Conservation (phyloP, 2,329 filamentous ascomycete species). For the Raffaelea albimanens region DNA sequence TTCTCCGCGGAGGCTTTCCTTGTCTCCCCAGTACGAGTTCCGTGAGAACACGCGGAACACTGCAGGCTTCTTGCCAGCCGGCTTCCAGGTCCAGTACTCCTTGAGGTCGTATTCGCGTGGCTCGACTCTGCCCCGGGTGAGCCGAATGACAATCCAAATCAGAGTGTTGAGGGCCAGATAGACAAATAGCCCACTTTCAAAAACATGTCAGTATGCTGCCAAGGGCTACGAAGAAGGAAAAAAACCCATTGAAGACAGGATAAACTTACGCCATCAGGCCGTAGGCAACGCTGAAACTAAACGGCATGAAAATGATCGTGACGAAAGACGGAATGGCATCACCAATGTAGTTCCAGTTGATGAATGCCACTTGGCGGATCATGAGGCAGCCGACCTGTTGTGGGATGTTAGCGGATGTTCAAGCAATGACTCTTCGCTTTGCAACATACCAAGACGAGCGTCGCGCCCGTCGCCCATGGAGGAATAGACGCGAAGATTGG, state of each 20-base stretch:
- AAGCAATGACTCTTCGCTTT: no score
- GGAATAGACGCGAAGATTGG: constrained; percentile 70
- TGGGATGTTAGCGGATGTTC: neutral
- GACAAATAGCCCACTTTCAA: constrained; percentile 40
- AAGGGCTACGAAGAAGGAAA: neutral
- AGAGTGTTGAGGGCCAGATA: constrained; percentile 39
- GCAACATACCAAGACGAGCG: constrained; percentile 51
- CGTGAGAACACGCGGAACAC: constrained; percentile 28
- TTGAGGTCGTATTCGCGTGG: constrained; percentile 44
- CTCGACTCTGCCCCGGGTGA: constrained; percentile 32
- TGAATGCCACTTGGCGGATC: constrained; percentile 63
- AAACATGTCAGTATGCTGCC: neutral
- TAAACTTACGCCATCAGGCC: constrained; percentile 58
- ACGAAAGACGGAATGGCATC: constrained; percentile 69
- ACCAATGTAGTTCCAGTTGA: constrained; percentile 70
- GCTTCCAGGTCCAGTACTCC: constrained; percentile 47
- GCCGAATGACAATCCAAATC: constrained; percentile 33
- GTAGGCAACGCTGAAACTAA: constrained; percentile 71
- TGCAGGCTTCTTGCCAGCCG: constrained; percentile 36
- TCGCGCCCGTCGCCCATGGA: constrained; percentile 68
- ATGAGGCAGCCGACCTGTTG: constrained; percentile 62
- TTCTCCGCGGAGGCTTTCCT: constrained; percentile 10
- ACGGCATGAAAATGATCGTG: constrained; percentile 66
- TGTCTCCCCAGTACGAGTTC: constrained; percentile 17
- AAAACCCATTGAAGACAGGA: neutral